Base-by-base conservation (phyloP, 768 basidiomycete species). In the Tricholoma saponaceum region DNA sequence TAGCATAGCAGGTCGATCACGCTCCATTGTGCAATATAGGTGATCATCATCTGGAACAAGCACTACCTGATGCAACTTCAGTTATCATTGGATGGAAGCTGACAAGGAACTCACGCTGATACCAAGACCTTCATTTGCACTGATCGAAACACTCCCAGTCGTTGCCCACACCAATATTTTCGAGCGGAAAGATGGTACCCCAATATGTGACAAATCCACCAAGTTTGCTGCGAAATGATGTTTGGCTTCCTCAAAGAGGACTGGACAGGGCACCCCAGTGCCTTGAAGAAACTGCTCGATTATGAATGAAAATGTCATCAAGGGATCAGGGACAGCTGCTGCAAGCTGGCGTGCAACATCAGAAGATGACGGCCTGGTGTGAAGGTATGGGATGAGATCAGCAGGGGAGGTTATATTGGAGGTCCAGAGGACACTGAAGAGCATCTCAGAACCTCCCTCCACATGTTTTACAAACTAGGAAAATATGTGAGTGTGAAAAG, bases 91-190 rank as follows among this genome's bases (percentile, higher is more conserved):
- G 32, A 30, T 28, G 28, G 5, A 51, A 28, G 26, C n/a, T 13
- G 49, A 51, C 18, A 1, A n/a, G 32, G 4, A 30, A 51, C 49
- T 33, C 16, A 51, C 32, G 30, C 32, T 51, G 18, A 28, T 51
- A 28, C 49, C 22, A 8, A 20, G 16, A 51, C 49, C 26, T 6
- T 51, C 32, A 51, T 30, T 9, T 33, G 49, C n/a, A 28, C 26
- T 51, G 26, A 51, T 51, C 10, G 49, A 26, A 43, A 37, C 25
- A n/a, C 43, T 47, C 10, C 55, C 55, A 41, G 55, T 56, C 14
- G 37, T 39, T 26, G 55, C 55, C 47, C 55, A 56, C n/a, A 30
- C 49, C 49, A 56, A 51, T 37, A 56, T 51, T 7, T 50, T 47
- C 8, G 55, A 41, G 30, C 33, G 37, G 47, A 56, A 51, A 47